phyloP scores from a whole-genome alignment of 1,284 basidiomycete species.

The Phenoliferia sp. region DNA sequence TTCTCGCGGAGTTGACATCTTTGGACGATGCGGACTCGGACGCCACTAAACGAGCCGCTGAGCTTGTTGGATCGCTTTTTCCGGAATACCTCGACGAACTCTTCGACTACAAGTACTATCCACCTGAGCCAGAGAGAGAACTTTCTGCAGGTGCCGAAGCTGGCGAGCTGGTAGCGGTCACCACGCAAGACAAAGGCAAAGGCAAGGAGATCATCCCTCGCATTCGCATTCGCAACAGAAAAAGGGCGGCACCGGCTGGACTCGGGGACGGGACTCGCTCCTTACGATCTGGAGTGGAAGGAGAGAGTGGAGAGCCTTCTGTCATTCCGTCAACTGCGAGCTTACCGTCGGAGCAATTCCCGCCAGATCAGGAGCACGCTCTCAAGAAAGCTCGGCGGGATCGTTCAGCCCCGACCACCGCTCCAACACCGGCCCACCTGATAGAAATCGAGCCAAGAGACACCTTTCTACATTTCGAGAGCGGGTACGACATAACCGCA shows the following conservation, averaged over 20 bases:
- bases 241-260: not conserved
- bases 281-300: too few species aligned
- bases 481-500: slow-evolving; percentile 10
- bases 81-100: slow-evolving; percentile 18
- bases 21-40: slow-evolving; percentile 7
- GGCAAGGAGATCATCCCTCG: not conserved
- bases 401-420: not conserved
- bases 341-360: too few species aligned
- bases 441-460: slow-evolving; percentile 4
- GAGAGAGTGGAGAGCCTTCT: too few species aligned
- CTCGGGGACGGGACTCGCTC: not conserved
- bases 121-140: slow-evolving; percentile 10
- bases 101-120: slow-evolving; percentile 9
- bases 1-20: slow-evolving; percentile 55
- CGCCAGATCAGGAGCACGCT: too few species aligned
- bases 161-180: slow-evolving; percentile 44
- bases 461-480: slow-evolving; percentile 22
- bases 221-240: not conserved
- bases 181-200: not conserved
- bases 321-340: too few species aligned
- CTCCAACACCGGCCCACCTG: not conserved
- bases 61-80: slow-evolving; percentile 5
- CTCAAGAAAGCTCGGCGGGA: not conserved
- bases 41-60: not conserved
- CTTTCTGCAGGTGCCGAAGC: slow-evolving; percentile 49